Evolutionary conservation across 176 grass and related monocot genomes (phyloP).

Genomic region (Pharus latifolius): DNA sequence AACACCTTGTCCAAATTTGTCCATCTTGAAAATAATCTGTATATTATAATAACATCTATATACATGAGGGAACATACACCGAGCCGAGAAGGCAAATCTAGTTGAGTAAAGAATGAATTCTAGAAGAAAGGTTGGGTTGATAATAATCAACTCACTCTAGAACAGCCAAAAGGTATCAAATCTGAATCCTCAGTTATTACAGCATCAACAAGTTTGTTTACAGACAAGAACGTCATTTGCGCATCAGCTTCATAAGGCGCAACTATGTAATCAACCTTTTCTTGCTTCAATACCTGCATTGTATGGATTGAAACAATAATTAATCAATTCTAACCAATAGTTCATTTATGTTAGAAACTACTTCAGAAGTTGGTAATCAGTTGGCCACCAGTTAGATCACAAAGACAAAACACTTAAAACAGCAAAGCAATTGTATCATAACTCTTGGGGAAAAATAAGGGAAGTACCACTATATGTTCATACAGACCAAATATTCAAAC

Average conservation of each 20-base stretch:
- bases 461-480: too few species aligned
- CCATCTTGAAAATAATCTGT: constrained; percentile 99
- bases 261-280: constrained; percentile 90
- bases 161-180: constrained; percentile 97
- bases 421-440: too few species aligned
- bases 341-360: neutral
- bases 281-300: constrained; percentile 74
- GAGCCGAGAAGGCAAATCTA: neutral
- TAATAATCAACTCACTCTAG: constrained; percentile 58
- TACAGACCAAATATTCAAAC: too few species aligned
- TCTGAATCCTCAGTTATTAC: constrained; percentile 95
- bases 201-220: constrained; percentile 94
- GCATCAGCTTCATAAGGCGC: constrained; percentile 99
- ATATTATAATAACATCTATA: neutral
- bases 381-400: neutral
- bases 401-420: too few species aligned
- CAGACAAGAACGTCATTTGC: constrained; percentile 88
- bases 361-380: neutral
- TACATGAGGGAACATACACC: neutral
- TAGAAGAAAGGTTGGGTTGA: constrained; percentile 3
- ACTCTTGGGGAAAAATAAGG: too few species aligned
- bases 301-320: constrained; percentile 7
- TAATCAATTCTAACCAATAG: neutral
- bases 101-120: neutral
- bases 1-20: constrained; percentile 95